Evolutionary conservation across 2,329 filamentous ascomycete genomes (phyloP).

Genomic region (Harringtonia aguacate): DNA sequence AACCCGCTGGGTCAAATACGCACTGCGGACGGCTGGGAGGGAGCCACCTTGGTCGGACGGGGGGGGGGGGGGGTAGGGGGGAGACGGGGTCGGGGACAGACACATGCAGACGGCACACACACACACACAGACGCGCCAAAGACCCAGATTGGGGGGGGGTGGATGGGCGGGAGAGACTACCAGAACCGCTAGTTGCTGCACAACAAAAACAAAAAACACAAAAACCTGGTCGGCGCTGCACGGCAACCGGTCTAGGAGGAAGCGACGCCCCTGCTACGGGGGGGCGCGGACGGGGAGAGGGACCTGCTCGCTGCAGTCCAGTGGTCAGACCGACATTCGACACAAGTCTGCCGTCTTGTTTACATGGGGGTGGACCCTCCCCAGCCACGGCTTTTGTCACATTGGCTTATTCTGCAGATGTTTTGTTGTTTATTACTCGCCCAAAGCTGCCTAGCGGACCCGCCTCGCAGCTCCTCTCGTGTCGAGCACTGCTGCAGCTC

Average conservation of each 20-base stretch:
- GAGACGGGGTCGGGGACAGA: not conserved
- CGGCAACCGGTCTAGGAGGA: constrained; percentile 3
- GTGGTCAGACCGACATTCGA: no score
- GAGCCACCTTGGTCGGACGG: not conserved
- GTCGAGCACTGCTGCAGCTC: no score
- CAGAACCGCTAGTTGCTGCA: constrained; percentile 1
- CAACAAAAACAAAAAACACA: constrained; percentile 1
- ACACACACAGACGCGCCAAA: not conserved
- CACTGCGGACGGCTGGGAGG: no score
- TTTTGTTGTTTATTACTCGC: constrained; percentile 14
- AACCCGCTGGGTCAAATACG: no score
- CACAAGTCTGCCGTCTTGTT: not conserved
- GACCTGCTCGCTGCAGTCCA: no score
- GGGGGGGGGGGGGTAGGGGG: not conserved
- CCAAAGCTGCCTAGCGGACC: constrained; percentile 11
- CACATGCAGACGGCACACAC: not conserved
- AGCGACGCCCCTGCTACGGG: not conserved
- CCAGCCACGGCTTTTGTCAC: not conserved
- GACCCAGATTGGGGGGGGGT: no score
- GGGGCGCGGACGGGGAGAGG: no score
- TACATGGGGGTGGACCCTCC: not conserved
- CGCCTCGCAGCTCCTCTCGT: no score
- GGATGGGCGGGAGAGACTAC: constrained; percentile 3
- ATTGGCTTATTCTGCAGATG: not conserved
- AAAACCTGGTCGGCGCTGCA: constrained; percentile 6